Base-by-base conservation (phyloP, 768 basidiomycete genomes). In the Russula compacta region DNA sequence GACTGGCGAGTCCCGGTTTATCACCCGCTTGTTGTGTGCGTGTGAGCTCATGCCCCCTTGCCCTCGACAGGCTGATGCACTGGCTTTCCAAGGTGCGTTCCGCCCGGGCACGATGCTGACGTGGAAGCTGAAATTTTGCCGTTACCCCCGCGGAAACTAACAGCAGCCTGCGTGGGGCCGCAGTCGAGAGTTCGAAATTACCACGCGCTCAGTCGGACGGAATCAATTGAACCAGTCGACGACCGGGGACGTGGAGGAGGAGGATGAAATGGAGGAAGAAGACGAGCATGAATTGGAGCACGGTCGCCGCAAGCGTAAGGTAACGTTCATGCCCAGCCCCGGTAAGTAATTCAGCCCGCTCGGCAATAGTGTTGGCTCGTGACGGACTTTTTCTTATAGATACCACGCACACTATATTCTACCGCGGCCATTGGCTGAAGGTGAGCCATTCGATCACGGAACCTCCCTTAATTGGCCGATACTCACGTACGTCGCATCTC, bases 91-190 rank as follows among this genome's bases (percentile, higher is more conserved):
- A 92, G 81, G 89, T 84, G 58, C 64, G 72, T 64, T 46, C 56
- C 52, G 67, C 60, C 19, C 54, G 60, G 53, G 24, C 9, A 44
- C 33, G 55, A 40, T 54, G 32, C 21, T 14, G 15, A 19, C 36
- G n/a, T 54, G 29, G 39, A 54, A 33, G 39, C 38, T 53, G 6
- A 40, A 53, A 50, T 43, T 19, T 38, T 36, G 43, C 51, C 39
- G 47, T 49, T 33, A 44, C 54, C 60, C 56, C 52, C 56, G 58
- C 56, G 58, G 54, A 44, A 53, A 67, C 42, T 50, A 65, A 61
- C 71, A 92, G 90, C 91, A 92, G 86, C 91, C 91, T 12, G 87
- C 90, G 24, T 92, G 90, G 89, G 88, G 88, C 7, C 83, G 86
- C 50, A 90, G 89, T 71, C 80, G 91, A 48, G 91, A 92, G 72